A percentile compares a stretch with the other conserved stretches of the same genome.
These are phyloP conservation scores for Polyplosphaeria fusca DNA, from an alignment of 495 filamentous ascomycete species.

Conservation along the genomic window DNA sequence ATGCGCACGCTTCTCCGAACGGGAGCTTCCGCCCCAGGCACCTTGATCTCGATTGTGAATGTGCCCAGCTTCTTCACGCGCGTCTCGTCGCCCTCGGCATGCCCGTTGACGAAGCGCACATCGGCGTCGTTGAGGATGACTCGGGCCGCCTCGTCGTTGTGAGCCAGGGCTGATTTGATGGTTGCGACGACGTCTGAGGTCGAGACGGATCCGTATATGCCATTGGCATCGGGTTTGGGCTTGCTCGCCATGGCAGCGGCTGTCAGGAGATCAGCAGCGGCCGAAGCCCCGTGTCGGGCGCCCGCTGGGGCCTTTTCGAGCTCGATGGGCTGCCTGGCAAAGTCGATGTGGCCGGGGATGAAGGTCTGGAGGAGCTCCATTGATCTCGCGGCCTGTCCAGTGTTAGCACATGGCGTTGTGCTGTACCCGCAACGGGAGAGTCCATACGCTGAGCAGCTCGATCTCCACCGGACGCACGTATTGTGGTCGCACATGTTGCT, in stretches of 20 bases:
- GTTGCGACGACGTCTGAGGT: constrained; percentile 51
- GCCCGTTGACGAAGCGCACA: constrained; percentile 46
- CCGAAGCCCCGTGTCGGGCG: constrained; percentile 26
- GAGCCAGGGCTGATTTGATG: constrained; percentile 48
- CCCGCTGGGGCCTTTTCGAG: constrained; percentile 4
- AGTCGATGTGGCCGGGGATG: constrained; percentile 50
- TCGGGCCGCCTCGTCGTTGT: constrained; percentile 49
- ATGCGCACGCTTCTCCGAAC: constrained; percentile 50
- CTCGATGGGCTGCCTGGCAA: constrained; percentile 52
- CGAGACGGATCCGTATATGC: constrained; percentile 59
- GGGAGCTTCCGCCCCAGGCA: constrained; percentile 48
- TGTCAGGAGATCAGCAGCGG: constrained; percentile 36
- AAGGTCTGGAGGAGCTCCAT: constrained; percentile 49
- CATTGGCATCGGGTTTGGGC: constrained; percentile 24
- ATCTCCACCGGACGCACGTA: constrained; percentile 34
- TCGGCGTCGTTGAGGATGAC: constrained; percentile 53
- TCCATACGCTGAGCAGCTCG: constrained; percentile 31
- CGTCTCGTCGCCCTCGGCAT: constrained; percentile 27
- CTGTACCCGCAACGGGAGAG: too few relatives aligned
- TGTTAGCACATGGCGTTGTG: constrained; percentile 9
- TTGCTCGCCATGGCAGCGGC: constrained; percentile 31
- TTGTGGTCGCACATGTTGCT: constrained; percentile 5
- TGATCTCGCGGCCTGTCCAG: constrained; percentile 46
- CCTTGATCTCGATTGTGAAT: constrained; percentile 52
- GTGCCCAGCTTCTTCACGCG: constrained; percentile 54